These are phyloP conservation scores for Ocimum tenuiflorum DNA, from an alignment of 257 asterid genomes.

Conservation along the genomic window DNA sequence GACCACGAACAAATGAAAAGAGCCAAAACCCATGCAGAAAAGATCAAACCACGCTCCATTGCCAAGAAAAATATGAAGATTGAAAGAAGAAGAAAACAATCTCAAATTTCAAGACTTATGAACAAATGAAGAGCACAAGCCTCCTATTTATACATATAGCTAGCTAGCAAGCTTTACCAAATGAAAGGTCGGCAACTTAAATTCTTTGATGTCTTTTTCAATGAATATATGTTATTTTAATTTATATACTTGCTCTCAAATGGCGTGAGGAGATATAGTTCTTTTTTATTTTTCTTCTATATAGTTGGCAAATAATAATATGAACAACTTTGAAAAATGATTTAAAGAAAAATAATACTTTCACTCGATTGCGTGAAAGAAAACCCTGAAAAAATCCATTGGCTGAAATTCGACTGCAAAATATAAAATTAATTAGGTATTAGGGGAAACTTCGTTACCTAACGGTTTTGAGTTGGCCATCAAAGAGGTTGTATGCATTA, in stretches of 20 bases:
- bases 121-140: conserved; percentile 9
- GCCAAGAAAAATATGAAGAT: not conserved
- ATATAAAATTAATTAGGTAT: not conserved
- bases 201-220: not conserved
- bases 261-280: not conserved
- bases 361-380: conserved; percentile 32
- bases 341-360: not conserved
- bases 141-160: conserved; percentile 20
- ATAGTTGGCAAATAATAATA: not conserved
- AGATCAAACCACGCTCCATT: conserved; percentile 17
- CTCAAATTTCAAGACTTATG: not conserved
- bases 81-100: no score
- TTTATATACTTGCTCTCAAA: not conserved
- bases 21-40: conserved; percentile 26
- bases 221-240: not conserved
- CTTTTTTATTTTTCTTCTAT: no score
- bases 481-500: conserved; percentile 3
- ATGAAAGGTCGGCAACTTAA: not conserved
- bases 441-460: conserved; percentile 30
- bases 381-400: conserved; percentile 9
- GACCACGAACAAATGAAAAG: conserved; percentile 24
- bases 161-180: not conserved
- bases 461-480: conserved; percentile 36
- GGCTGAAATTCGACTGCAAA: not conserved
- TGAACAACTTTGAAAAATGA: not conserved